These are phyloP conservation scores for Cenchrus fungigraminus DNA, from an alignment of 176 grass and related monocot genomes.

Conservation along the genomic window DNA sequence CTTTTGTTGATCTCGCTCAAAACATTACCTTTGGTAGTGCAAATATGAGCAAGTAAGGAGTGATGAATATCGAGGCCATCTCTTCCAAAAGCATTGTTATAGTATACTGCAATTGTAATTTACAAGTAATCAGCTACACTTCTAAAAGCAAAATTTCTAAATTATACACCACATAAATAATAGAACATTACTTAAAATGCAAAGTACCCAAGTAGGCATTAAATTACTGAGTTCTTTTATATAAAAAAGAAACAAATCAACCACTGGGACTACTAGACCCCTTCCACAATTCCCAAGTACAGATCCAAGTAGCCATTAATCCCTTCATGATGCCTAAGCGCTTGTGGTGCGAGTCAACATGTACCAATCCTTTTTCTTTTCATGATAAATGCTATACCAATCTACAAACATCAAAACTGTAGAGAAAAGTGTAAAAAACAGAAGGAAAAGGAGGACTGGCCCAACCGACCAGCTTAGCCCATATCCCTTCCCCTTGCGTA, in stretches of 20 bases:
- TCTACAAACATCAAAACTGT: neutral
- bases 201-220: neutral
- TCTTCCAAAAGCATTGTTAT: constrained; percentile 93
- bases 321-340: neutral
- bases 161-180: constrained; percentile 9
- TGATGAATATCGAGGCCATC: constrained; percentile 91
- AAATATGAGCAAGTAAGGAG: constrained; percentile 92
- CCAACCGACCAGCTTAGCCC: neutral
- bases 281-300: too few species aligned
- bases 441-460: neutral
- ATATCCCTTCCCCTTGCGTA: neutral
- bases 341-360: neutral
- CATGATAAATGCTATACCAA: neutral
- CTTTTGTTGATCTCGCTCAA: constrained; percentile 15
- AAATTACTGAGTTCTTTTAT: constrained; percentile 11
- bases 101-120: constrained; percentile 70
- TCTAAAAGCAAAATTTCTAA: constrained; percentile 7
- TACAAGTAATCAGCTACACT: constrained; percentile 8
- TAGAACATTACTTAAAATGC: neutral
- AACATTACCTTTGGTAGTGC: constrained; percentile 80
- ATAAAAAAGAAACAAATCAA: neutral
- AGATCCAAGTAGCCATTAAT: too few species aligned
- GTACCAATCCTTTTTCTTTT: neutral
- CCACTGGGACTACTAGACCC: neutral
- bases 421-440: neutral